A percentile compares a stretch with the other conserved stretches of the same genome.
These are phyloP conservation scores for Macrophomina pseudophaseolina DNA, from an alignment of 2,329 filamentous ascomycete genomes.

Conservation along the genomic window DNA sequence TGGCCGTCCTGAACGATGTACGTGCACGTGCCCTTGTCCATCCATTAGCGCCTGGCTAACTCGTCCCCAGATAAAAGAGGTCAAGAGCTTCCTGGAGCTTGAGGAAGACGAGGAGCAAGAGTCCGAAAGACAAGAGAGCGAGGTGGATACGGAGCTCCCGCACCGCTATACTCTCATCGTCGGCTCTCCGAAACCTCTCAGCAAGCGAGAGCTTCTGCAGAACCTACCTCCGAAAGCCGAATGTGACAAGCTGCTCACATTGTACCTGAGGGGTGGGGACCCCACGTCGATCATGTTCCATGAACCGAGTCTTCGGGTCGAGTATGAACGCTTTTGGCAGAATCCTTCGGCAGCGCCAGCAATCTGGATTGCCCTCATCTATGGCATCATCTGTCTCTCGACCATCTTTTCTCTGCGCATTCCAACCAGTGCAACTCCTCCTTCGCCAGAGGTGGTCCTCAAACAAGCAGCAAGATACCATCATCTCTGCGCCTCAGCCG, in stretches of 20 bases:
- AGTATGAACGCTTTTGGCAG: conserved; percentile 55
- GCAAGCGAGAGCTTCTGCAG: conserved; percentile 31
- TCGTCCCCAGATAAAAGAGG: conserved; percentile 33
- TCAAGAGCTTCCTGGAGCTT: conserved; percentile 34
- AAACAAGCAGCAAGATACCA: conserved; percentile 36
- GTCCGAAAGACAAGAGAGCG: conserved; percentile 25
- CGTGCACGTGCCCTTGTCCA: background rate
- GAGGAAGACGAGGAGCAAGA: conserved; percentile 29
- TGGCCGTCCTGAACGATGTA: conserved; percentile 42
- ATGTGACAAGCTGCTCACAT: conserved; percentile 38
- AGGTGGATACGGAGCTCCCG: conserved; percentile 8
- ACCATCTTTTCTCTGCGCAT: conserved; percentile 36
- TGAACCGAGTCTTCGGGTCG: conserved; percentile 24
- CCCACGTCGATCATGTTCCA: conserved; percentile 36
- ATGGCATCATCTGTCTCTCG: conserved; percentile 53
- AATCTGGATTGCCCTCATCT: conserved; percentile 56
- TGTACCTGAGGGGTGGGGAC: conserved; percentile 36
- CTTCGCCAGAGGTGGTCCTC: conserved; percentile 7
- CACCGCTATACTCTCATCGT: conserved; percentile 17
- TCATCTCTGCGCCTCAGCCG: conserved; percentile 36
- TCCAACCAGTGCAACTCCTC: background rate
- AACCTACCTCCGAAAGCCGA: conserved; percentile 32
- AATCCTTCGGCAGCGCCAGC: conserved; percentile 43
- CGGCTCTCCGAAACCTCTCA: conserved; percentile 32
- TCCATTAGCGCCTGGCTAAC: background rate